These are phyloP conservation scores for Salicornia ramosissima DNA, from an alignment of 148 eudicot species.

Conservation along the genomic window DNA sequence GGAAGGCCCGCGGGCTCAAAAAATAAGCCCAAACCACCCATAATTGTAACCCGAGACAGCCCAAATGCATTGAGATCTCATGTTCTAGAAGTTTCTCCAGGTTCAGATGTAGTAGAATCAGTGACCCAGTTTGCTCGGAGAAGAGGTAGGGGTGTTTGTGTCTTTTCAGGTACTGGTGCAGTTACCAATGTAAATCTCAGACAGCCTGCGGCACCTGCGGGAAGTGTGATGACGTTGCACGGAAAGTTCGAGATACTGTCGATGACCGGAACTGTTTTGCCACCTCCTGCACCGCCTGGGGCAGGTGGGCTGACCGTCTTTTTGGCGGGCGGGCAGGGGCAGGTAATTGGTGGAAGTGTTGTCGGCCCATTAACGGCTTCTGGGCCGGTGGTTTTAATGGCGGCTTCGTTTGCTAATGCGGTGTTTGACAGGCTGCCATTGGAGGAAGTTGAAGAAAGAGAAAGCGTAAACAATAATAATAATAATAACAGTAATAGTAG, in stretches of 20 bases:
- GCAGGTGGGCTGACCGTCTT: constrained; percentile 52
- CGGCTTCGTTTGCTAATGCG: constrained; percentile 66
- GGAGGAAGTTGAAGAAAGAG: constrained; percentile 44
- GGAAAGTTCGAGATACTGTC: constrained; percentile 40
- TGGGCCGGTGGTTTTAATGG: constrained; percentile 60
- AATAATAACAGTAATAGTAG: neutral
- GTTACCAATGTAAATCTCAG: constrained; percentile 36
- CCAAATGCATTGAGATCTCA: constrained; percentile 41
- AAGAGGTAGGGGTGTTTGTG: constrained; percentile 36
- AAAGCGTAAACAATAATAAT: constrained; percentile 1
- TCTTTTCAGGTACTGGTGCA: constrained; percentile 34
- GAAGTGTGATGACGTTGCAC: constrained; percentile 33
- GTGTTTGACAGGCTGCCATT: constrained; percentile 61
- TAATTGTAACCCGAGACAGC: constrained; percentile 39
- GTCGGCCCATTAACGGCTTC: constrained; percentile 55
- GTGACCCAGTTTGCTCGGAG: constrained; percentile 31
- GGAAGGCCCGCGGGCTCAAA: constrained; percentile 39
- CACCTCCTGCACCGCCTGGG: constrained; percentile 55
- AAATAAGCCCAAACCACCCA: constrained; percentile 42
- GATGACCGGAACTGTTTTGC: constrained; percentile 36
- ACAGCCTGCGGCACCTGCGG: constrained; percentile 29
- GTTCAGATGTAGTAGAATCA: constrained; percentile 33
- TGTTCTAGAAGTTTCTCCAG: constrained; percentile 32
- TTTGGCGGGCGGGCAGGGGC: constrained; percentile 63
- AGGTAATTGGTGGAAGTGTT: constrained; percentile 64